Percentiles rank a stretch among this genome's conserved stretches.
Conservation (phyloP, 306 rosid species). For the Astragalus glycyphyllos region DNA sequence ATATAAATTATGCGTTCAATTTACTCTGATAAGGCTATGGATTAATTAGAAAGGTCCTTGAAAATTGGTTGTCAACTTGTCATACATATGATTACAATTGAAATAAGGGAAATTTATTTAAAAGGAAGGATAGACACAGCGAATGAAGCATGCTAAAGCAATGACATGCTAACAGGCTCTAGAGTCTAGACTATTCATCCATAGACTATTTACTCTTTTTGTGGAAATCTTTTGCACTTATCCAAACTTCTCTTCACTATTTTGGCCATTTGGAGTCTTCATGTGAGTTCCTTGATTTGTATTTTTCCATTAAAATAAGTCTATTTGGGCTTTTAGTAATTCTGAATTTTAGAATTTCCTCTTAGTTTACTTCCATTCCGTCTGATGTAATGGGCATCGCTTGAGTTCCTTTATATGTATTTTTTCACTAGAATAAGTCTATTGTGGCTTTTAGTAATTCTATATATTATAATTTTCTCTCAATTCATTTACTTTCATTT, state of each 20-base stretch:
- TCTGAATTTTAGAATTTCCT: conserved; percentile 23
- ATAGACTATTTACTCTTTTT: conserved; percentile 30
- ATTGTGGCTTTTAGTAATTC: too few relatives aligned
- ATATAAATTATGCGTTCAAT: conserved; percentile 20
- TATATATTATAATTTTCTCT: too few relatives aligned
- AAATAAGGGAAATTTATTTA: conserved; percentile 13
- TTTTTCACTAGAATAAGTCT: too few relatives aligned
- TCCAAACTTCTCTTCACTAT: conserved; percentile 15
- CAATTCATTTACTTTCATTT: too few relatives aligned
- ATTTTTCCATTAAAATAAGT: neutral
- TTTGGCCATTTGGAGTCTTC: conserved; percentile 36
- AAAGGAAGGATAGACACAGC: neutral
- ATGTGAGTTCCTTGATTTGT: conserved; percentile 32
- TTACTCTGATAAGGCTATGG: conserved; percentile 16
- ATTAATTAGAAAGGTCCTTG: neutral
- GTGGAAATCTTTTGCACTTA: neutral
- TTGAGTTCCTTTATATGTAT: too few relatives aligned
- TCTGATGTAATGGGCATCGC: too few relatives aligned
- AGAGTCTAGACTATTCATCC: conserved; percentile 21
- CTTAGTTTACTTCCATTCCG: too few relatives aligned
- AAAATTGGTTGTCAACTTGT: conserved; percentile 28
- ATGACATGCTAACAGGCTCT: conserved; percentile 7
- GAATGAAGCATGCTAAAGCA: conserved; percentile 25
- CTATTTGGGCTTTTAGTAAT: conserved; percentile 1
- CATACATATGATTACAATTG: conserved; percentile 12